Conservation (phyloP, 2,329 filamentous ascomycete genomes). For the Neonectria ditissima region DNA sequence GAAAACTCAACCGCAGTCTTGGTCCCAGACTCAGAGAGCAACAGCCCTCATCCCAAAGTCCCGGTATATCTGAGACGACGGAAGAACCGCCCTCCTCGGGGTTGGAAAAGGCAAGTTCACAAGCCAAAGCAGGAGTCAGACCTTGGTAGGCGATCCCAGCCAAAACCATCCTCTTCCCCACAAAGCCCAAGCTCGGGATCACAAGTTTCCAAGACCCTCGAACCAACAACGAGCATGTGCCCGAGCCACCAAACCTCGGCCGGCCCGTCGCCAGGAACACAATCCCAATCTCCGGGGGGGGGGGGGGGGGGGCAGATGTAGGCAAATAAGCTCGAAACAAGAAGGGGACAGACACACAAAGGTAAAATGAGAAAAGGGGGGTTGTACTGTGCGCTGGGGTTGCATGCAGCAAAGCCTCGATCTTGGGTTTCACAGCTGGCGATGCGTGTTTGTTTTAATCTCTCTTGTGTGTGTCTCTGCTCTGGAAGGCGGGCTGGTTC, state of each 20-base stretch:
- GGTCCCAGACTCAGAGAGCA: not conserved
- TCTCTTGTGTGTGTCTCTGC: slow-evolving; percentile 6
- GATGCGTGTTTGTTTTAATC: too few species aligned
- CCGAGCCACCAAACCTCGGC: slow-evolving; percentile 16
- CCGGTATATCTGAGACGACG: not conserved
- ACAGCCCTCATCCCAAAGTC: not conserved
- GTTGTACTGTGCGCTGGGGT: slow-evolving; percentile 2
- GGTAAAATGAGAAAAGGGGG: not conserved
- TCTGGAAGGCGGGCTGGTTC: not conserved
- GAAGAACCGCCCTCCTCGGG: too few species aligned
- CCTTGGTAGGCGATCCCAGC: not conserved
- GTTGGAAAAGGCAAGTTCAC: not conserved
- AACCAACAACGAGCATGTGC: not conserved
- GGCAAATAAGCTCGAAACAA: not conserved
- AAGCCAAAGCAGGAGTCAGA: not conserved
- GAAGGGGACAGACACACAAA: not conserved
- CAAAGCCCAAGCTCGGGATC: not conserved
- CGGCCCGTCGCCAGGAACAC: slow-evolving; percentile 22
- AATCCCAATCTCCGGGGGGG: slow-evolving; percentile 13
- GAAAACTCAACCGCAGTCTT: not conserved
- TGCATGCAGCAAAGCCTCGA: slow-evolving; percentile 16
- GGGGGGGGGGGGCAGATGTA: not conserved
- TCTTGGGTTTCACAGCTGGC: slow-evolving; percentile 4
- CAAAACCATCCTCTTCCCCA: not conserved
- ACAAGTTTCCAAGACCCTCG: not conserved